Base-by-base conservation (phyloP, 2,329 filamentous ascomycete species). In the Fusarium napiforme region DNA sequence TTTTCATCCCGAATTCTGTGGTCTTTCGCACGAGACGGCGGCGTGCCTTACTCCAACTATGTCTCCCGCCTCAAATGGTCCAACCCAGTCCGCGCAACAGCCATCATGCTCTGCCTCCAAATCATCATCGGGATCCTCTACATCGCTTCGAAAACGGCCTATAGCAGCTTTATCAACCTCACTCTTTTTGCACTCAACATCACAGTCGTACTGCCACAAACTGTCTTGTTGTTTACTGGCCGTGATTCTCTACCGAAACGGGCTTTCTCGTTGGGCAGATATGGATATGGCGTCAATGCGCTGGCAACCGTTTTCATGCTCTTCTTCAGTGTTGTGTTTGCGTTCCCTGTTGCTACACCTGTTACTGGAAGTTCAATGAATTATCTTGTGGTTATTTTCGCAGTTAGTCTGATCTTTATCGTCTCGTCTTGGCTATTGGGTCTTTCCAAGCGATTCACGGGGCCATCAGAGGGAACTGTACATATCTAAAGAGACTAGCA, bases 11-110 rank as follows among this genome's bases (percentile, higher is more conserved):
- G 52, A 1, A 55, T 55, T 14, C 0, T 55, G 6, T 55, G 50
- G 50, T 40, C 50, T 0, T 55, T 55, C 4, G 3, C 52, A 0
- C 19, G 36, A 40, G 52, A 55, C 6, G 36, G 36, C 12, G 26
- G 52, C 12, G 26, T 55, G 3, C 52, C 36, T 0, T 40, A 30
- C 2, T 30, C 52, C 6, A 0, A 2, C 9, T 55, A n/a, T 0
- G 36, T 55, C 26, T 21, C 52, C 5, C 36, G 15, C 36, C 52
- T 40, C 3, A 55, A 7, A 30, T 40, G 52, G 52, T 39, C 52
- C 19, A 55, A 30, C 26, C 52, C 52, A 55, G 36, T 40, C 0
- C 52, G 36, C 36, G 52, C 36, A 12, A 55, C 34, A 5, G 36
- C 26, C 9, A 55, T 55, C 19, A 40, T 39, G 50, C 50, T 55